Conservation (phyloP, 768 basidiomycete genomes). For the Strobilomyces confusus region DNA sequence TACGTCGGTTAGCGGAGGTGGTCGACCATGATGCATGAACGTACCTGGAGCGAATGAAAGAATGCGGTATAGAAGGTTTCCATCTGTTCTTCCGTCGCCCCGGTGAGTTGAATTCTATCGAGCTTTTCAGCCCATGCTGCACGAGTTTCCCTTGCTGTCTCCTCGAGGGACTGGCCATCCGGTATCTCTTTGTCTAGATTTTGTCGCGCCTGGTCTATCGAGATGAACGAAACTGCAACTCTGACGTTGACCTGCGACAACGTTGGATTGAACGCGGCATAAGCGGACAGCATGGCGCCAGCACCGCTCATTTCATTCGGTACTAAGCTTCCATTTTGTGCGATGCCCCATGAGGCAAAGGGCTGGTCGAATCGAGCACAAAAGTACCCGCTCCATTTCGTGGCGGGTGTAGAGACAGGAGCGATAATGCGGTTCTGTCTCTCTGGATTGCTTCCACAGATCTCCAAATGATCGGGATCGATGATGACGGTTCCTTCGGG, state of each 20-base stretch:
- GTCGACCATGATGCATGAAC: background rate
- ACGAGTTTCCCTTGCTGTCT: constrained; percentile 46
- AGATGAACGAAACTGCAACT: constrained; percentile 73
- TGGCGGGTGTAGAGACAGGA: constrained; percentile 44
- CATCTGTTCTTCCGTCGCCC: constrained; percentile 45
- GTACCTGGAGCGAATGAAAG: constrained; percentile 59
- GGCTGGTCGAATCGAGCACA: constrained; percentile 54
- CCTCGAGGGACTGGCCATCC: constrained; percentile 44
- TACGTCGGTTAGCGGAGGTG: constrained; percentile 25
- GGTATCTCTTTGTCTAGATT: constrained; percentile 51
- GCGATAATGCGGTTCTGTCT: constrained; percentile 69
- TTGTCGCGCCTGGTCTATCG: constrained; percentile 56
- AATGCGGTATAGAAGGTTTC: constrained; percentile 58
- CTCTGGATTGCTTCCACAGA: constrained; percentile 63
- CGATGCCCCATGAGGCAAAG: constrained; percentile 45
- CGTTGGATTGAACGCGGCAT: constrained; percentile 39
- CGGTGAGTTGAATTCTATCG: constrained; percentile 45
- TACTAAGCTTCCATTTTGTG: constrained; percentile 40
- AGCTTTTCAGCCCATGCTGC: constrained; percentile 57
- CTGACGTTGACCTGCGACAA: constrained; percentile 45
- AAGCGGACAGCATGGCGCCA: constrained; percentile 51
- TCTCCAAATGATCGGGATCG: constrained; percentile 40
- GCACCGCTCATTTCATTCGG: constrained; percentile 28
- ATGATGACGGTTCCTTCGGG: constrained; percentile 52
- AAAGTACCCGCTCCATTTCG: constrained; percentile 43